Evolutionary conservation across 345 rosid genomes (phyloP), one percentile per base, ranked within the genome.

Genomic region (Tarenaya hassleriana): DNA sequence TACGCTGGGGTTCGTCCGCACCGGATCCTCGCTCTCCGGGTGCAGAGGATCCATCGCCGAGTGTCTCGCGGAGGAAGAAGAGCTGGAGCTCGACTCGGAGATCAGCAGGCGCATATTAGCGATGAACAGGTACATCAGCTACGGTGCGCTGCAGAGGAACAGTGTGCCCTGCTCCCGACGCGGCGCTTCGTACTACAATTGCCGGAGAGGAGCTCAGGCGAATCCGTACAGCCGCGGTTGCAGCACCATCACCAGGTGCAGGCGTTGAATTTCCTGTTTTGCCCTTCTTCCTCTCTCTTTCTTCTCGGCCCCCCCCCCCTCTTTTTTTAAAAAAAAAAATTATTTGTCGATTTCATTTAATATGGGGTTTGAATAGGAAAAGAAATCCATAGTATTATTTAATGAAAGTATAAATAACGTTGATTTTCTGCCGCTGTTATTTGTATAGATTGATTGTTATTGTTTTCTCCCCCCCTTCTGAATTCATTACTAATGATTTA

Each of bases 111-210:
- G 97, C 34, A 85, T 94, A 11, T 67, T 92, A 57, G 86, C 90
- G 1, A 83, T 86, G 29, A 73, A 32, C 71, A 78, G 34, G 41
- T 88, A 85, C 76, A 63, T 92, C 51, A 80, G 98, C 94, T 92
- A 92, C 66, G 95, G 90, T 24, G 95, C 96, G 17, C 80, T 92
- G 52, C 82, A 57, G 88, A 81, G 73, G 80, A 77, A 92, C 84
- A 67, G 69, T 32, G 98, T 92, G 7, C 98, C 98, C 18, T 92
- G 98, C 66, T 88, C 98, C 3, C 74, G 83, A 1, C 89, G 98
- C 21, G 96, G 98, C 2, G 86, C 96, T 8, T 84, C 96, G n/a
- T 92, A 92, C 69, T 92, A 92, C 77, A 88, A 88, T 63, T 92
- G 98, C 72, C 67, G 53, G 67, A 63, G 69, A 21, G 88, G 94